These are phyloP conservation scores for Urtica urens DNA, from an alignment of 306 rosid species.

Conservation along the genomic window DNA sequence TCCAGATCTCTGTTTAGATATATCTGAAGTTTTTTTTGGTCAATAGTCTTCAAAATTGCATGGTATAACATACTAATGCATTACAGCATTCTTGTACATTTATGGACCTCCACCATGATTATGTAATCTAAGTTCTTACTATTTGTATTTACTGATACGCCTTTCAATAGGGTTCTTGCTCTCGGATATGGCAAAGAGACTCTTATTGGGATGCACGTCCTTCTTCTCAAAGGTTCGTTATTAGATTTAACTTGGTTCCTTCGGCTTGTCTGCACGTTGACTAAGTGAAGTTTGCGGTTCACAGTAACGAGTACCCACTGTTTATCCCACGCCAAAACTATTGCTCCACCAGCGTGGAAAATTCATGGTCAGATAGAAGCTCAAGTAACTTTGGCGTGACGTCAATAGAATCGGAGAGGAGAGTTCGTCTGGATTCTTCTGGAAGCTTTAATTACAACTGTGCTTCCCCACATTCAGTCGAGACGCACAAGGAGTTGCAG, in stretches of 20 bases:
- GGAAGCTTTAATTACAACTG: conserved; percentile 71
- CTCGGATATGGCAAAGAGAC: conserved; percentile 95
- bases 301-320: conserved; percentile 90
- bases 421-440: conserved; percentile 60
- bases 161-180: conserved; percentile 73
- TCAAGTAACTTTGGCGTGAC: conserved; percentile 88
- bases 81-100: no score
- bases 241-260: conserved; percentile 10
- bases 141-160: conserved; percentile 5
- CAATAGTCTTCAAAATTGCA: no score
- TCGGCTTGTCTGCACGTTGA: conserved; percentile 16
- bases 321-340: conserved; percentile 90
- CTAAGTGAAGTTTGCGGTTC: conserved; percentile 18
- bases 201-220: conserved; percentile 86
- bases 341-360: conserved; percentile 75
- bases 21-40: no score
- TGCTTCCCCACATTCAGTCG: conserved; percentile 69
- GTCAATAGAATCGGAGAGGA: conserved; percentile 92
- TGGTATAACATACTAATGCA: no score
- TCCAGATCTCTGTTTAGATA: no score
- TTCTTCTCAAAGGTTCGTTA: conserved; percentile 63
- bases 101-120: no score
- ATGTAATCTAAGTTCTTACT: no score
- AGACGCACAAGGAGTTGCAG: conserved; percentile 78
- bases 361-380: conserved; percentile 90